These are phyloP conservation scores for Trypethelium eluteriae DNA, from an alignment of 495 filamentous ascomycete genomes.

Conservation along the genomic window DNA sequence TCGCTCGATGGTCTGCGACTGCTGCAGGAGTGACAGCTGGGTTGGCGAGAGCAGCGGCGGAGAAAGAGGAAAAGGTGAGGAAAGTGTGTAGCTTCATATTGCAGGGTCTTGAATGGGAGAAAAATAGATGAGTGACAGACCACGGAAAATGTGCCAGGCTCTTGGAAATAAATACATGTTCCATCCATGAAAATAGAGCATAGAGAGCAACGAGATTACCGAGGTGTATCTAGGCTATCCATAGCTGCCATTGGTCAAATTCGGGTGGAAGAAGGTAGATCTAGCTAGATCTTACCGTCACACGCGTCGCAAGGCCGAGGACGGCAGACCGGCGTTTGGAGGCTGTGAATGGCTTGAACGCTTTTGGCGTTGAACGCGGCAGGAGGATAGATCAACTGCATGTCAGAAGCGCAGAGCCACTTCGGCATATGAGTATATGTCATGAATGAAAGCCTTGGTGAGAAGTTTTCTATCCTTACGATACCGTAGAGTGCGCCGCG, in stretches of 20 bases:
- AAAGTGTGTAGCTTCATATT: slow-evolving; percentile 9
- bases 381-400: no score
- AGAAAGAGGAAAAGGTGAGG: neutral
- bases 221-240: neutral
- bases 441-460: no score
- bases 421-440: no score
- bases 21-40: slow-evolving; percentile 12
- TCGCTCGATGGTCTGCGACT: neutral
- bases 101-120: neutral
- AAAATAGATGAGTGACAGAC: slow-evolving; percentile 2
- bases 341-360: no score
- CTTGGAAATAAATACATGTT: slow-evolving; percentile 10
- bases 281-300: slow-evolving; percentile 2
- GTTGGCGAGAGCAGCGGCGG: slow-evolving; percentile 13
- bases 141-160: neutral
- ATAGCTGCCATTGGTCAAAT: neutral
- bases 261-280: neutral
- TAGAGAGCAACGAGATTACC: neutral
- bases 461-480: no score
- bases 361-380: no score
- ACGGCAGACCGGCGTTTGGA: no score
- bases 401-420: no score
- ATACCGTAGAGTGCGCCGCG: no score
- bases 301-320: no score
- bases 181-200: neutral